A percentile compares a stretch with the other conserved stretches of the same genome.
phyloP scores from a whole-genome alignment of 2,329 filamentous ascomycete species.

The Periconia sp. region DNA sequence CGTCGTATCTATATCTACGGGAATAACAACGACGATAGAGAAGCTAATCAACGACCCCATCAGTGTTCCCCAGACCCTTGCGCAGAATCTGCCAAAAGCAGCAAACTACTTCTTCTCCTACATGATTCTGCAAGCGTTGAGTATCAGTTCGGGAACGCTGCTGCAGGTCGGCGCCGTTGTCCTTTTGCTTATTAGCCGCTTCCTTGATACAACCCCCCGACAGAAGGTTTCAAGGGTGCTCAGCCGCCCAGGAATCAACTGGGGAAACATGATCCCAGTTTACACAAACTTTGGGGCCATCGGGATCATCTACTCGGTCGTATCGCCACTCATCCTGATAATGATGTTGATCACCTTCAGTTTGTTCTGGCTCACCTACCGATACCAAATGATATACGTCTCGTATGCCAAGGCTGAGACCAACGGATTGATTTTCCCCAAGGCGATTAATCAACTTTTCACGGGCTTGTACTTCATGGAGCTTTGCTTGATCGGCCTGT shows the following conservation, averaged over 20 bases:
- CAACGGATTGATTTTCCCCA: conserved; percentile 86
- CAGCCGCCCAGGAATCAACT: conserved; percentile 73
- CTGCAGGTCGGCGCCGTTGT: conserved; percentile 79
- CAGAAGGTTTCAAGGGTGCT: conserved; percentile 88
- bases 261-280: conserved; percentile 93
- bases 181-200: conserved; percentile 75
- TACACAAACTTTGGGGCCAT: conserved; percentile 98
- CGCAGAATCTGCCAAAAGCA: conserved; percentile 77
- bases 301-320: conserved; percentile 81
- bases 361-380: conserved; percentile 89
- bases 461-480: conserved; percentile 96
- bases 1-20: conserved; percentile 82
- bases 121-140: conserved; percentile 92
- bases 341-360: conserved; percentile 93
- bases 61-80: conserved; percentile 71
- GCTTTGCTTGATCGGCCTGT: conserved; percentile 82
- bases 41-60: conserved; percentile 66
- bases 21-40: conserved; percentile 66
- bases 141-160: conserved; percentile 84
- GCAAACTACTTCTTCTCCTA: conserved; percentile 99
- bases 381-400: conserved; percentile 97
- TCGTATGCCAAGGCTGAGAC: conserved; percentile 88
- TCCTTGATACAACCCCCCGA: conserved; percentile 78
- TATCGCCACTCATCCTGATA: conserved; percentile 85
- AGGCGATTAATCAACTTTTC: conserved; percentile 93